Evolutionary conservation across 2,329 filamentous ascomycete species (phyloP).

Genomic region (Fusarium palustre): DNA sequence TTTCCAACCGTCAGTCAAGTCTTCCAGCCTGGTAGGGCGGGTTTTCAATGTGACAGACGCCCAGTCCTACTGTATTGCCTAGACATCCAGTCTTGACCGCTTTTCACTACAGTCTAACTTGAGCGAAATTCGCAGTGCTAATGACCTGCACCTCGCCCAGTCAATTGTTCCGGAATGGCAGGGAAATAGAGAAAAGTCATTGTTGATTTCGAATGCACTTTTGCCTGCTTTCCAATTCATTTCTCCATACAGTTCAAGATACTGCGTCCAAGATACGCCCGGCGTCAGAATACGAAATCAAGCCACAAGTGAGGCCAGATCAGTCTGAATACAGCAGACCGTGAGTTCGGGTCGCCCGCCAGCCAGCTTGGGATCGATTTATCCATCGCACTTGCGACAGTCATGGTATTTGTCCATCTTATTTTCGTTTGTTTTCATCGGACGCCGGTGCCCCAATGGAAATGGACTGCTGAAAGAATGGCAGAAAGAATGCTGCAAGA

Average conservation of each 20-base stretch:
- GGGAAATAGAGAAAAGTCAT: not conserved
- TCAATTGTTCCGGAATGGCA: not conserved
- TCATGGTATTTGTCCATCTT: not conserved
- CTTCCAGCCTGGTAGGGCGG: constrained; percentile 7
- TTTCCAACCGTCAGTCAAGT: not conserved
- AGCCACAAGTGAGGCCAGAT: not conserved
- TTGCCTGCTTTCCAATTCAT: not conserved
- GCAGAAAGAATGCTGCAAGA: not conserved
- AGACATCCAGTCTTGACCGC: constrained; percentile 10
- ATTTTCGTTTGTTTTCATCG: not conserved
- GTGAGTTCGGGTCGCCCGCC: not conserved
- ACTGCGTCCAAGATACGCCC: not conserved
- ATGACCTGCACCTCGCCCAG: not conserved
- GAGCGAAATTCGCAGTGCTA: not conserved
- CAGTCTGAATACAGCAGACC: not conserved
- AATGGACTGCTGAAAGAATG: not conserved
- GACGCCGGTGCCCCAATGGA: not conserved
- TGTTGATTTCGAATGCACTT: not conserved
- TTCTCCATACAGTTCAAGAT: not conserved
- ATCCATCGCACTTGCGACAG: constrained; percentile 3
- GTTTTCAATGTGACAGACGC: not conserved
- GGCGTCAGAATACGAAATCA: not conserved
- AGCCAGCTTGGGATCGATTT: not conserved
- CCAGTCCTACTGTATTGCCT: not conserved
- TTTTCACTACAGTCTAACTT: constrained; percentile 5